These are phyloP conservation scores for Herpetomonas tarakana DNA, from an alignment of 208 protist genomes.

Conservation along the genomic window DNA sequence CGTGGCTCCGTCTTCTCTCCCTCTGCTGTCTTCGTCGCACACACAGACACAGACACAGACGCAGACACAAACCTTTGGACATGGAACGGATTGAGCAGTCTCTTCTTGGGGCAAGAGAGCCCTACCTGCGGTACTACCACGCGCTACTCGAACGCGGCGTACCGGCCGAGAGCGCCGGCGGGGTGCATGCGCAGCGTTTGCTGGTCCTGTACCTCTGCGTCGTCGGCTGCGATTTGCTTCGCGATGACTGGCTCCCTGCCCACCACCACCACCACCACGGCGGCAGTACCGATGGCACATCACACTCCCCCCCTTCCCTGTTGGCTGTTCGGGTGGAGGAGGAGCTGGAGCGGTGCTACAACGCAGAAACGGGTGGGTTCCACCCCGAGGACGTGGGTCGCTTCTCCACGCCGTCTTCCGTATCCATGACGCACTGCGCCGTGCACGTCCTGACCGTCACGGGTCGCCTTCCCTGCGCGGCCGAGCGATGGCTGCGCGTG, in stretches of 20 bases:
- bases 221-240: constrained; percentile 15
- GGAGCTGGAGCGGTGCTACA: constrained; percentile 17
- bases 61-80: no score
- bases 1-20: no score
- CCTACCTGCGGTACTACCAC: background rate
- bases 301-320: background rate
- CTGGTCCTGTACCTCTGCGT: constrained; percentile 20
- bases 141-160: background rate
- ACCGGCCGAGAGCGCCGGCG: background rate
- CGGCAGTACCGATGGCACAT: background rate
- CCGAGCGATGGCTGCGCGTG: constrained; percentile 2
- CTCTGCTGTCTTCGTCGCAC: no score
- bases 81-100: no score
- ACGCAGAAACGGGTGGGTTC: constrained; percentile 17
- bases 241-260: constrained; percentile 11
- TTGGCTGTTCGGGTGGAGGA: background rate
- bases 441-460: constrained; percentile 19
- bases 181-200: constrained; percentile 16
- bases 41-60: no score
- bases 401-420: constrained; percentile 7
- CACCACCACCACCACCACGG: background rate
- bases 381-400: constrained; percentile 5
- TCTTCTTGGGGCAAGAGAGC: background rate
- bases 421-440: constrained; percentile 27
- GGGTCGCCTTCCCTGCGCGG: constrained; percentile 5